phyloP scores from a whole-genome alignment of 768 basidiomycete genomes.

The Tremella fuciformis region DNA sequence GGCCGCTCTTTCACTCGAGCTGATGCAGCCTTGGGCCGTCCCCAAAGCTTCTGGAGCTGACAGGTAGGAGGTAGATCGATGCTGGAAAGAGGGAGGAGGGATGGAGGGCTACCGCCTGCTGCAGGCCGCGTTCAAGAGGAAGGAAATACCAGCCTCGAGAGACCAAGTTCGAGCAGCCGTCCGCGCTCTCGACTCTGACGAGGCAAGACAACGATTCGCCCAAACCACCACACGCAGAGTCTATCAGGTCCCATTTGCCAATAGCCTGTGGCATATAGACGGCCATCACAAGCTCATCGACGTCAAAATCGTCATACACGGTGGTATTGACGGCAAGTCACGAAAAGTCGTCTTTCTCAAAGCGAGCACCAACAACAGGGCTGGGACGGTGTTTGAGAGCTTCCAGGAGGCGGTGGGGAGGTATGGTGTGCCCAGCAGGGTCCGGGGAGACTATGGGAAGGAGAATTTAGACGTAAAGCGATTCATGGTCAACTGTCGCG shows the following conservation, averaged over 20 bases:
- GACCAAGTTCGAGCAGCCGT: not conserved
- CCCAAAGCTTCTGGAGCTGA: too few species aligned
- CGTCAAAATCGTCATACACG: too few species aligned
- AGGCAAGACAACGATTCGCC: too few species aligned
- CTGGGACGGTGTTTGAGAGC: slow-evolving; percentile 51
- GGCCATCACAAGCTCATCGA: too few species aligned
- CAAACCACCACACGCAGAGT: too few species aligned
- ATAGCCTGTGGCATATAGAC: too few species aligned
- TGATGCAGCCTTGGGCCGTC: too few species aligned
- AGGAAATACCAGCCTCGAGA: not conserved
- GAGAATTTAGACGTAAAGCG: slow-evolving; percentile 15
- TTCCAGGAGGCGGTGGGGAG: slow-evolving; percentile 25
- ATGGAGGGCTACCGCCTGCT: not conserved
- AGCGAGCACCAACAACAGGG: slow-evolving; percentile 54
- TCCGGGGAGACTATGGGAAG: too few species aligned
- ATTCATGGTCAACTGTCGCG: slow-evolving; percentile 9
- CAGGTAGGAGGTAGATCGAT: not conserved
- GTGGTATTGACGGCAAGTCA: slow-evolving; percentile 56
- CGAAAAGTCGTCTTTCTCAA: slow-evolving; percentile 51
- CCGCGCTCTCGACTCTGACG: too few species aligned
- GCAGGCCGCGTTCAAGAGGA: not conserved
- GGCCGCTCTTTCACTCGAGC: too few species aligned
- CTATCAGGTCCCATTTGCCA: too few species aligned
- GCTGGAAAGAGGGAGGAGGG: not conserved
- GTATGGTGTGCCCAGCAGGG: slow-evolving; percentile 14